Base-by-base conservation (phyloP, 2,329 filamentous ascomycete species). In the Fusarium ramigenum region DNA sequence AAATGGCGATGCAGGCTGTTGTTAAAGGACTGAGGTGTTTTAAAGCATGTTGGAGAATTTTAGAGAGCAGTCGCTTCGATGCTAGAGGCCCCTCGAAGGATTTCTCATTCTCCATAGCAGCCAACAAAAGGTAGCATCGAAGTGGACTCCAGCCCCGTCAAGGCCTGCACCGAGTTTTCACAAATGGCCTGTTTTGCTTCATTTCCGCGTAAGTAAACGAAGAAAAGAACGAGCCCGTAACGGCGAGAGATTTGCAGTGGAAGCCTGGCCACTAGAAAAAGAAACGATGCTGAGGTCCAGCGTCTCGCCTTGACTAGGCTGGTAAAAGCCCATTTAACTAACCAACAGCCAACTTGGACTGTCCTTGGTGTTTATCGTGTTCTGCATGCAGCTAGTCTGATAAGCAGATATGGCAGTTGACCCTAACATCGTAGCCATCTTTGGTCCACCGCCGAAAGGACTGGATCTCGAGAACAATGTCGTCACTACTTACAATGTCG, bases 371-470 rank as follows among this genome's bases (percentile, higher is more conserved):
- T 23, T 2, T 14, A 11, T 7, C 2, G 4, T 4, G 21, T 18
- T 40, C 25, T 39, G 8, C 28, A n/a, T 54, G 12, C 15, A 61
- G 46, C 36, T 43, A 53, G 25, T 18, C 25, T 37, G 16, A 19
- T 18, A n/a, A 7, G 5, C 12, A 25, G 15, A 30, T 21, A 52
- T 62, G 42, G 11, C 2, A 5, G 25, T 49, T 12, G 65, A 68
- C 4, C 63, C 63, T 15, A 68, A 63, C 10, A 68, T 68, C 11
- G 47, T 63, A 11, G 63, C 63, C 47, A 53, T 68, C 14, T 68
- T 68, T 43, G 65, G 65, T 3, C 65, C 63, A 3, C 65, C 65
- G 3, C 65, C 65, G 1, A 7, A 68, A 9, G 63, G 50, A 7
- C 42, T 68, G 19, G 42, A 68, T 39, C 63, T 68, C 1, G 23